These are phyloP conservation scores for Leccinum griseonigrum DNA, from an alignment of 1,284 basidiomycete genomes.

Conservation along the genomic window DNA sequence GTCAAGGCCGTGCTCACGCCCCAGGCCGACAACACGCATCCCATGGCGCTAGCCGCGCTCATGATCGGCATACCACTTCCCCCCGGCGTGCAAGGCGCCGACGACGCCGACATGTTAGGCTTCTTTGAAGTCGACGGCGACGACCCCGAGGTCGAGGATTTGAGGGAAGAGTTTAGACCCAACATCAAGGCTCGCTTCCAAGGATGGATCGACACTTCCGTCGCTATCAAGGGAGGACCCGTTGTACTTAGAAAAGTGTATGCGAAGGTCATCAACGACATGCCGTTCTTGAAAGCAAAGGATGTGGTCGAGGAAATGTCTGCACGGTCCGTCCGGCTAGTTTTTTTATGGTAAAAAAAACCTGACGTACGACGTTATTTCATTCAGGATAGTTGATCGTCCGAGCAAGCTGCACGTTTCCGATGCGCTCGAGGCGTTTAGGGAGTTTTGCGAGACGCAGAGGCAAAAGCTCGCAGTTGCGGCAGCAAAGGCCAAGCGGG, in stretches of 20 bases:
- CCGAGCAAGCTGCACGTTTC: conserved; percentile 50
- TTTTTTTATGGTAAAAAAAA: not conserved
- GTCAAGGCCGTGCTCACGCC: conserved; percentile 48
- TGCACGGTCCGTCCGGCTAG: conserved; percentile 37
- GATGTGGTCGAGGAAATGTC: conserved; percentile 59
- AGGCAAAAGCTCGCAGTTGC: conserved; percentile 32
- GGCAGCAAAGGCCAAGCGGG: conserved; percentile 11
- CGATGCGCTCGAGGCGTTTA: conserved; percentile 49
- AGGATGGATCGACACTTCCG: conserved; percentile 48
- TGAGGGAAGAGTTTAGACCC: conserved; percentile 58
- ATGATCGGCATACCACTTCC: conserved; percentile 60
- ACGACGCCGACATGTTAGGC: conserved; percentile 44
- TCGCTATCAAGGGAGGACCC: conserved; percentile 36
- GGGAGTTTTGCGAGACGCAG: conserved; percentile 50
- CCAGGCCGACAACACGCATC: conserved; percentile 38
- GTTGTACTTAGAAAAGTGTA: conserved; percentile 41
- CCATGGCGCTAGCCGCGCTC: conserved; percentile 64
- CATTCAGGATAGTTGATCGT: conserved; percentile 46
- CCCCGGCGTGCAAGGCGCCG: conserved; percentile 29
- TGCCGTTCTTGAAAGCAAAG: conserved; percentile 51
- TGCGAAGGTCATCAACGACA: conserved; percentile 41
- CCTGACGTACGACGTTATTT: not conserved
- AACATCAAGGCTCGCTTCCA: conserved; percentile 53
- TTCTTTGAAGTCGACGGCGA: conserved; percentile 51
- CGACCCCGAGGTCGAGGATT: conserved; percentile 56